These are phyloP conservation scores for Haberlea rhodopensis DNA, from an alignment of 257 asterid species.

Conservation along the genomic window DNA sequence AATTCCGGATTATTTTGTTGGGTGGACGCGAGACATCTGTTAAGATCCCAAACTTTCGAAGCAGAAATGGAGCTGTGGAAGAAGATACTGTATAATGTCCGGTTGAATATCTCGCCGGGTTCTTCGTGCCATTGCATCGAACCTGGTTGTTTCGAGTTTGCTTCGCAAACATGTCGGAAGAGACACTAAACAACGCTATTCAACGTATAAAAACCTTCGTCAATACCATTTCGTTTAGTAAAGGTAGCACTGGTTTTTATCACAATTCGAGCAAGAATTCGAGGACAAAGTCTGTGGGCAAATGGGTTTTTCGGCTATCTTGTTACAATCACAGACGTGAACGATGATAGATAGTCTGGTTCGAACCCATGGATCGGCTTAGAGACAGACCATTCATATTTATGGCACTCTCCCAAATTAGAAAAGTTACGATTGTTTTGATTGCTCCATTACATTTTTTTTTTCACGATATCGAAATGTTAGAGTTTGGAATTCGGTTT, in stretches of 20 bases:
- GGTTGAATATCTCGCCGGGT: slow-evolving; percentile 64
- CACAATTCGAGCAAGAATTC: slow-evolving; percentile 31
- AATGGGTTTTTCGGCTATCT: slow-evolving; percentile 63
- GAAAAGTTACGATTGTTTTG: too few species aligned
- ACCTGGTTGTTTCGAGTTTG: slow-evolving; percentile 71
- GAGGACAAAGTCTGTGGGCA: slow-evolving; percentile 42
- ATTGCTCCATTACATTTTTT: too few species aligned
- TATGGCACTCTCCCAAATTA: too few species aligned
- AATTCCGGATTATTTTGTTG: slow-evolving; percentile 60
- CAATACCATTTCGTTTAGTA: background rate
- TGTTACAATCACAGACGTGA: slow-evolving; percentile 52
- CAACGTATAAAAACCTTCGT: slow-evolving; percentile 37
- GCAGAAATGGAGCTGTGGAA: slow-evolving; percentile 63
- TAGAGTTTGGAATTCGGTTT: too few species aligned
- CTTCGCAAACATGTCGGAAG: slow-evolving; percentile 59
- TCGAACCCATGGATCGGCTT: slow-evolving; percentile 1
- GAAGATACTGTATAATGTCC: slow-evolving; percentile 47
- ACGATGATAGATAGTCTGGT: slow-evolving; percentile 32
- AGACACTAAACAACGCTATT: slow-evolving; percentile 49
- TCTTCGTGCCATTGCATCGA: slow-evolving; percentile 64
- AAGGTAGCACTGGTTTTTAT: background rate
- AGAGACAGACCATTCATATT: too few species aligned
- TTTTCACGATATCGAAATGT: too few species aligned
- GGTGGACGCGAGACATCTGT: slow-evolving; percentile 56
- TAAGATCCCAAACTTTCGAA: slow-evolving; percentile 38